Evolutionary conservation across 305 asterid genomes (phyloP).

Genomic region (Fraxinus xanthoxyloides): DNA sequence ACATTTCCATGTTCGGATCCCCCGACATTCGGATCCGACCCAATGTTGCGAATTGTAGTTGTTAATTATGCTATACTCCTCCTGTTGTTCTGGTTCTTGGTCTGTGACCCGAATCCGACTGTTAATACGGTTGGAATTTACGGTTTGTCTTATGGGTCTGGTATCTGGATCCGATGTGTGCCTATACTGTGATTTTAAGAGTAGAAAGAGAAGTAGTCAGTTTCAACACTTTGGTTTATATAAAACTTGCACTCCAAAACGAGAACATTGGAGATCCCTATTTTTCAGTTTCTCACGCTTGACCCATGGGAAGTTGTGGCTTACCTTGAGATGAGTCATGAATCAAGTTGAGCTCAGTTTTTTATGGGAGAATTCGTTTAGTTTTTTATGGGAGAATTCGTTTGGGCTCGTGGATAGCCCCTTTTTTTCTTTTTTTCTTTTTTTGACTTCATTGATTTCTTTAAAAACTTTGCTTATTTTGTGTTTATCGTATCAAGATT

Average conservation of each 20-base stretch:
- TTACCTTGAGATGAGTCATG: not conserved
- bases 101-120: constrained; percentile 15
- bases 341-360: not conserved
- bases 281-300: not conserved
- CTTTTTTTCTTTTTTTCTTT: not conserved
- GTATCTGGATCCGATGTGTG: not conserved
- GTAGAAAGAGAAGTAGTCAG: not conserved
- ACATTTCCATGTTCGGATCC: constrained; percentile 61
- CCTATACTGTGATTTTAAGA: not conserved
- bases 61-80: not conserved
- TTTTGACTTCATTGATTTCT: too few species aligned
- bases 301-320: not conserved
- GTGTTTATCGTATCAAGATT: too few species aligned
- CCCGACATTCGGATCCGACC: constrained; percentile 39
- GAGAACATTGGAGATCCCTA: not conserved
- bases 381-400: too few species aligned
- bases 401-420: not conserved
- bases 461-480: not conserved
- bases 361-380: too few species aligned
- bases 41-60: not conserved
- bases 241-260: not conserved
- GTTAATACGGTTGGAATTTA: not conserved
- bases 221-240: not conserved
- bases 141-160: not conserved
- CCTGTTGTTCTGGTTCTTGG: not conserved